Base-by-base conservation (phyloP, 805 yeast species). In the Kodamaea neixiangensis region DNA sequence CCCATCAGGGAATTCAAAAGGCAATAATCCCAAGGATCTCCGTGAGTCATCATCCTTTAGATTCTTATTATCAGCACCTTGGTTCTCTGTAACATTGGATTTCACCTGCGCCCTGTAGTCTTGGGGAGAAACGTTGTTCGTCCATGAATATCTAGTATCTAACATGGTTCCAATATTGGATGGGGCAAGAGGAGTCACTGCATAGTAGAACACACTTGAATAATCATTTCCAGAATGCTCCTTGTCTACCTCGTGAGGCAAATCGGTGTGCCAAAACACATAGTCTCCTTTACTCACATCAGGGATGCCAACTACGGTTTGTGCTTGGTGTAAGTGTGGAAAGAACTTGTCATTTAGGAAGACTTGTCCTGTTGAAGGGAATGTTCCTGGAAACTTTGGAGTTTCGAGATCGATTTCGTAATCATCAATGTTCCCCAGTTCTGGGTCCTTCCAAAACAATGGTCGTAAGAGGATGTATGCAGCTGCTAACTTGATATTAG, bases 231-330 rank as follows among this genome's bases (percentile, higher is more conserved):
- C 77, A 5, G 48, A 49, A 51, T 71, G 76, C 5, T 56, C 64
- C 15, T 60, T 53, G 48, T 76, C 79, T 21, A 76, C 77, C 13
- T 70, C 69, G 54, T 76, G 80, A n/a, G 68, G 64, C 18, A 65
- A 47, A 53, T 75, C 79, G 47, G 71, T 64, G 49, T 76, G 80
- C 79, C 79, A 75, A 46, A 69, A 67, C 1, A 76, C 75, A 52
- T 61, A 64, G 56, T 74, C 78, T 5, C 80, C 80, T 7, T 75
- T 67, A 1, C 65, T 47, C 14, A 74, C 75, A 14, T 61, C 55
- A 5, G 79, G 78, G 33, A 73, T 58, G 0, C 67, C 55, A 7
- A 65, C 63, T 63, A 75, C 68, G 2, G 67, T 51, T n/a, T 56
- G 52, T 1, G 54, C 52, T 14, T 64, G 68, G 5, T 64, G 44